Base-by-base conservation (phyloP, 768 basidiomycete species). In the Leccinum variicolor region DNA sequence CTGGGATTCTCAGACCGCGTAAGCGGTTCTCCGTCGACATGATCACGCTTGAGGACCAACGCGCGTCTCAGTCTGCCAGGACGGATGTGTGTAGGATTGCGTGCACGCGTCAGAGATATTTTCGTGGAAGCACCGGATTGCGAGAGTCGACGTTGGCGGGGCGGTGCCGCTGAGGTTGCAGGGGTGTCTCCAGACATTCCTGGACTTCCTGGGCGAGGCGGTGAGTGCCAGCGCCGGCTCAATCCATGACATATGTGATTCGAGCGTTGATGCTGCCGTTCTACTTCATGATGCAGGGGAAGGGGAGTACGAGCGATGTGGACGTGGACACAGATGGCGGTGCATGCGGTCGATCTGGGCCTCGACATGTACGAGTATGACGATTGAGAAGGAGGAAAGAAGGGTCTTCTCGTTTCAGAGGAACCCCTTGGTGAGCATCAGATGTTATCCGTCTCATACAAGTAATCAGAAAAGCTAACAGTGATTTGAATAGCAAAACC, bases 41-140 rank as follows among this genome's bases (percentile, higher is more conserved):
- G 11, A 9, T 36, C n/a, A 46, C 54, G n/a, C 47, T 6, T 41
- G 58, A 43, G 36, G 54, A 56, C 21, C 54, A 5, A 19, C n/a
- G 47, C 8, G 17, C 19, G 8, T 10, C n/a, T 41, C 8, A 39
- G 25, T 52, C 26, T 13, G 48, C 46, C 15, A 79, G 81, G 4
- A 61, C 73, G 43, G 83, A 74, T 76, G 6, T 85, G 84, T 58
- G 79, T 83, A 31, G 19, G 65, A 62, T 0, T 61, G 67, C 0
- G 67, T 84, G 14, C 84, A 80, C 49, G 79, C 36, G 3, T 87
- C 87, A 63, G 82, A 86, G 7, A 36, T 86, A 56, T 81, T 77
- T 58, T 82, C 84, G 3, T 91, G 89, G 89, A 85, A 85, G 64
- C 72, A 66, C 7, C 71, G 57, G 13, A 72, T 88, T 26, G 84